Evolutionary conservation across 1,284 basidiomycete genomes (phyloP).

Genomic region (Irpex rosettiformis): DNA sequence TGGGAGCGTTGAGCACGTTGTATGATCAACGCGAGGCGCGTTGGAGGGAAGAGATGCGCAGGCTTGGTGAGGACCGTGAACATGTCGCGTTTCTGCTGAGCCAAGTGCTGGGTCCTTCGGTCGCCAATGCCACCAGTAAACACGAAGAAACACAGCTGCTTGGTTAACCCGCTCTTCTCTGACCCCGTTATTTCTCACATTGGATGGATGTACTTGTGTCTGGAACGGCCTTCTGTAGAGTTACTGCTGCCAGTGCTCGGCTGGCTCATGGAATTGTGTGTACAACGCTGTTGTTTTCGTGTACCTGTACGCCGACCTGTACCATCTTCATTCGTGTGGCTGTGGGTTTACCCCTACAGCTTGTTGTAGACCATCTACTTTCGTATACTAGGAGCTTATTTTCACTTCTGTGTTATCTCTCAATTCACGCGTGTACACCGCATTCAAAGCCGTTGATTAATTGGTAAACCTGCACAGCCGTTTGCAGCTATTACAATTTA

Average conservation of each 20-base stretch:
- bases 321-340: neutral
- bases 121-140: slow-evolving; percentile 13
- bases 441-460: too few species aligned
- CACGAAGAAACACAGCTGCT: slow-evolving; percentile 12
- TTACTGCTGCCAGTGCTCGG: neutral
- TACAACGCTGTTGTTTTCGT: neutral
- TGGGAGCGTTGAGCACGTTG: slow-evolving; percentile 55
- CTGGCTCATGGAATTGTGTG: neutral
- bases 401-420: too few species aligned
- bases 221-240: neutral
- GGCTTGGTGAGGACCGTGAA: slow-evolving; percentile 63
- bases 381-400: too few species aligned
- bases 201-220: neutral
- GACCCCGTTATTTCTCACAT: neutral
- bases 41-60: slow-evolving; percentile 67
- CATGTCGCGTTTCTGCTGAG: slow-evolving; percentile 57
- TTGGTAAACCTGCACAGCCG: too few species aligned
- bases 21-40: slow-evolving; percentile 65
- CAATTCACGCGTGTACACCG: too few species aligned
- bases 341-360: neutral
- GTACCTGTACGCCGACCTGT: neutral
- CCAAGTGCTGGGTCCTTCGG: slow-evolving; percentile 52
- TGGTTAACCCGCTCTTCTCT: neutral
- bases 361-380: too few species aligned
- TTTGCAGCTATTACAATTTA: neutral